Percentiles rank a stretch among this genome's conserved stretches.
phyloP scores from a whole-genome alignment of 78 protist species.

The Bodo saltans region DNA sequence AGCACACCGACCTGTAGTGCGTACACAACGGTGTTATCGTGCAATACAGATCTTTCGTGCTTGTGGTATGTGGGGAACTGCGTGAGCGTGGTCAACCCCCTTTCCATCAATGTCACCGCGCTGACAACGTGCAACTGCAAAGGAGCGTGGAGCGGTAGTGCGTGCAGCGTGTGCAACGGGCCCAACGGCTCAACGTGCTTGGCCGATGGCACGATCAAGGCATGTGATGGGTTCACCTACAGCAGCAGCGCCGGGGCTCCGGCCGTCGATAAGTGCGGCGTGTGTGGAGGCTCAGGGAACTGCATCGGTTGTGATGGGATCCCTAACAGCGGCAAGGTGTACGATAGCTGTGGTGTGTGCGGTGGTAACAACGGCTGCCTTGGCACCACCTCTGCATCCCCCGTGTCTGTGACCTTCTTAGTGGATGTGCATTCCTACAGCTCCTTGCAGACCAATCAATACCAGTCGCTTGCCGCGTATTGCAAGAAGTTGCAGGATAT shows the following conservation, averaged over 20 bases:
- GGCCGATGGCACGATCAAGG: neutral
- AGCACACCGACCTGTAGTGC: no score
- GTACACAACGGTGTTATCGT: no score
- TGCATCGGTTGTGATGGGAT: slow-evolving; percentile 24
- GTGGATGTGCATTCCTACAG: neutral
- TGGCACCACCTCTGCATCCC: neutral
- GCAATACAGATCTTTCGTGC: neutral
- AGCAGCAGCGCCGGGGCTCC: neutral
- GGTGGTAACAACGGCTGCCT: neutral
- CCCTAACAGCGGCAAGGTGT: neutral
- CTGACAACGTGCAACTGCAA: neutral
- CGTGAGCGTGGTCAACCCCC: neutral
- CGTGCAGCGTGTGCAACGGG: neutral
- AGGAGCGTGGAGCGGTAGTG: neutral
- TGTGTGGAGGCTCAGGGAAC: neutral
- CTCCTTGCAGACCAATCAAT: neutral
- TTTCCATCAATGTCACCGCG: neutral
- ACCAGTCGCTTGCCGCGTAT: no score
- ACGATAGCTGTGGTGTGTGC: slow-evolving; percentile 18
- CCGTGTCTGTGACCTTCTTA: neutral
- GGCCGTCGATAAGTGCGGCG: neutral
- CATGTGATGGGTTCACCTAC: neutral
- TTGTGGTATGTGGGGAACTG: neutral
- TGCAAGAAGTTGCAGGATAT: neutral
- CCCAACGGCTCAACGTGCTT: neutral